These are phyloP conservation scores for Turnera subulata DNA, from an alignment of 345 rosid species.

Conservation along the genomic window DNA sequence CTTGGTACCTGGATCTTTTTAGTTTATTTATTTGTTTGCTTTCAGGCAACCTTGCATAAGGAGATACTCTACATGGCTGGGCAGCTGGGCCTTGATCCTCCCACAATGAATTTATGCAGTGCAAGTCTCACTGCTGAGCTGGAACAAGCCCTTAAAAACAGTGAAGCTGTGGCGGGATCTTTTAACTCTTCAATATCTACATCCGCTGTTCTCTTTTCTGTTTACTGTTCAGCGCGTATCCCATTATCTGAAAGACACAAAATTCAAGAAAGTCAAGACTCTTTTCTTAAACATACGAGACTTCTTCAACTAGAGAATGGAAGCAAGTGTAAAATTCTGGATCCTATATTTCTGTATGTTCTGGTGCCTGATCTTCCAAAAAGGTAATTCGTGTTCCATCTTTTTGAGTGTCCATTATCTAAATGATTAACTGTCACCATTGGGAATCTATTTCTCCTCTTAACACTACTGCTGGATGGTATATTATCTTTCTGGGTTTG, in stretches of 20 bases:
- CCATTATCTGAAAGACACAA: slow-evolving; percentile 50
- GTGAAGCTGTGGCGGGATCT: slow-evolving; percentile 85
- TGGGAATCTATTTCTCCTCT: not conserved
- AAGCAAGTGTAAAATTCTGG: slow-evolving; percentile 26
- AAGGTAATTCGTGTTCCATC: slow-evolving; percentile 40
- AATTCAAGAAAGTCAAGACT: slow-evolving; percentile 58
- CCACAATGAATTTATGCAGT: slow-evolving; percentile 61
- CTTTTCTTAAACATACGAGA: slow-evolving; percentile 43
- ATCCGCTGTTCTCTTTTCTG: slow-evolving; percentile 56
- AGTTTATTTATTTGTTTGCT: not conserved
- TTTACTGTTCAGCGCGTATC: slow-evolving; percentile 61
- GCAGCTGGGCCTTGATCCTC: slow-evolving; percentile 91
- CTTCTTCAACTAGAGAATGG: slow-evolving; percentile 24
- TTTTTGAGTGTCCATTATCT: not conserved
- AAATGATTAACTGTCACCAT: not conserved
- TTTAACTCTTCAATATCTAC: slow-evolving; percentile 67
- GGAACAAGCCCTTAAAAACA: slow-evolving; percentile 74
- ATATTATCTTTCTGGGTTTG: no score
- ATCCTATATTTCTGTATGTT: slow-evolving; percentile 65
- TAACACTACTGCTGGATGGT: not conserved
- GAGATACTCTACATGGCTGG: slow-evolving; percentile 92
- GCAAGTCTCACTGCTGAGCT: slow-evolving; percentile 69
- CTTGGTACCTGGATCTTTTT: not conserved
- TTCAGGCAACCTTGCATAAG: slow-evolving; percentile 86
- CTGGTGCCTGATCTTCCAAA: slow-evolving; percentile 90